Evolutionary conservation across 192 early-diverging fungal genomes (phyloP), one percentile per base, ranked within the genome.

Genomic region (Backusella liffmaniae): DNA sequence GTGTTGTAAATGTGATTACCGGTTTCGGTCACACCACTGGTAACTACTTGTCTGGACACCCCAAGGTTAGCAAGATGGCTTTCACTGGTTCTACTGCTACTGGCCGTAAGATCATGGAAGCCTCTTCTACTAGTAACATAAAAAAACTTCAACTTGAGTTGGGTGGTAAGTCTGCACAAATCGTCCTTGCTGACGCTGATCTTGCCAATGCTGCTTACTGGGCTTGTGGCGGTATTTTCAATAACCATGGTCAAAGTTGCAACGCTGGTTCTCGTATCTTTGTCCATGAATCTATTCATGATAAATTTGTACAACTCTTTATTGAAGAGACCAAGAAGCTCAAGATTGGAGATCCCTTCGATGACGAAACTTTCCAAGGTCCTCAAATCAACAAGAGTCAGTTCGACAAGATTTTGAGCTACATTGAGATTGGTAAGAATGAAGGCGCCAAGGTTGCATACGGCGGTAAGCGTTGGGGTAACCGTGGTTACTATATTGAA

Each of bases 191-290:
- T 21, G 94, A 96, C 85, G 88, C 90, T 37, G 85, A 95, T 81
- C 75, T 94, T 13, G 88, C 92, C 23, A 80, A 91, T 65, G 91
- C 93, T 7, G 88, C 94, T 21, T 78, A 84, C 51, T 89, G 87
- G 34, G 84, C 89, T 34, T 77, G 92, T 70, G 85, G 86, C 8
- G 88, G 88, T 72, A 88, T 90, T 26, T 97, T 90, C 82, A 84
- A 86, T 65, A 95, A 95, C 86, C 92, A 95, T 75, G 96, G 96
- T 35, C 94, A 97, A 77, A 89, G 90, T 73, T 96, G 95, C 77
- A 80, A 91, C 65, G 93, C 93, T 67, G 88, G 89, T 29, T 94
- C 92, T 0, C 90, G 96, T 39, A 85, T 96, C 53, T 93, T 93
- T 80, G 91, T 97, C 16, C 87, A 96, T 75, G 86, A 87, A 16